Conservation (phyloP, 306 rosid genomes). For the Fragaria ananassa region DNA sequence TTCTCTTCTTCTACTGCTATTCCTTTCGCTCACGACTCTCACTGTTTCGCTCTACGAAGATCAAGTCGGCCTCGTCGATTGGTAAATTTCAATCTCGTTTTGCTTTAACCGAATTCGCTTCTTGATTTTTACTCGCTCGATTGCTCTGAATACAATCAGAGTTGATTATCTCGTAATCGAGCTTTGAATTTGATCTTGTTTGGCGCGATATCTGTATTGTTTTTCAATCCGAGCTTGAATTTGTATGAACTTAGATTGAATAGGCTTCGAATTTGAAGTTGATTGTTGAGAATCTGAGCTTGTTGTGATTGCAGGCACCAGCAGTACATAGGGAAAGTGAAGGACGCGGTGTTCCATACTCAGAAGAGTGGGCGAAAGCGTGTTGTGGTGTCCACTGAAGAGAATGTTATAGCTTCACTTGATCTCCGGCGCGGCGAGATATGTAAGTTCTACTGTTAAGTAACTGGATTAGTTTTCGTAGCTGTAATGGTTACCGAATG, state of each 20-base stretch:
- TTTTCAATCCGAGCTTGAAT: not conserved
- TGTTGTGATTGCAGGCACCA: constrained; percentile 64
- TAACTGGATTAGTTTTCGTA: not conserved
- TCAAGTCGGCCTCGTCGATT: constrained; percentile 96
- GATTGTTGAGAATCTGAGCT: not conserved
- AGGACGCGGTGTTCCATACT: constrained; percentile 85
- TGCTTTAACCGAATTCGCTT: not conserved
- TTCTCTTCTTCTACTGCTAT: constrained; percentile 33
- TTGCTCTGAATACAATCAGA: constrained; percentile 3
- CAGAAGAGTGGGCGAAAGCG: constrained; percentile 88
- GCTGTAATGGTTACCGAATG: not conserved
- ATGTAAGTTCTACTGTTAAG: constrained; percentile 42
- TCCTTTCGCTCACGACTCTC: constrained; percentile 32
- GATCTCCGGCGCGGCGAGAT: constrained; percentile 98
- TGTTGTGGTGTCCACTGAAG: constrained; percentile 90
- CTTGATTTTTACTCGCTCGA: not conserved
- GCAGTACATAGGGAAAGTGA: constrained; percentile 87
- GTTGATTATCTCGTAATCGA: not conserved
- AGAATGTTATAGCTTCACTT: constrained; percentile 93
- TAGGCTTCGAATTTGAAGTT: not conserved
- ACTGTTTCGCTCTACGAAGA: constrained; percentile 71
- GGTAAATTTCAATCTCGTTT: constrained; percentile 39
- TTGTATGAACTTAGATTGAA: not conserved
- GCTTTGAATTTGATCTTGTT: not conserved
- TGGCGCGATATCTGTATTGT: not conserved